Evolutionary conservation across 192 early-diverging fungal species (phyloP).

Genomic region (Hyaloraphidium curvatum): DNA sequence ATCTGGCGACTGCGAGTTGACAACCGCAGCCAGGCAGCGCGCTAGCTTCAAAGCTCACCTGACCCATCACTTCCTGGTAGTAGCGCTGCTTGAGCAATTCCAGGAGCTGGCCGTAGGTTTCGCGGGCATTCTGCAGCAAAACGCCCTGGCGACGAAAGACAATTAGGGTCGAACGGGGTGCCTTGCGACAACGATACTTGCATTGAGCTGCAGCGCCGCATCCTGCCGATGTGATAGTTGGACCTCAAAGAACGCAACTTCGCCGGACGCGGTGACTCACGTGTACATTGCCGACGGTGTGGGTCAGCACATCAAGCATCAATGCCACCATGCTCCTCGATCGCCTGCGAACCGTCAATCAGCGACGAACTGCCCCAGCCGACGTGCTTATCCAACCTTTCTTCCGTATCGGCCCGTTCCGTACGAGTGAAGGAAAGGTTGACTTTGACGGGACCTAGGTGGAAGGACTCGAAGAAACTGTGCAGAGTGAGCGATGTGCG

Average conservation of each 20-base stretch:
- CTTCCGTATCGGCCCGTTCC: constrained; percentile 41
- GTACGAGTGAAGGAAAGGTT: constrained; percentile 92
- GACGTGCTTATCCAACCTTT: constrained; percentile 15
- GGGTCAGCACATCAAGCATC: constrained; percentile 70
- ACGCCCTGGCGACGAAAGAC: constrained; percentile 21
- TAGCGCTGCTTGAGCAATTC: constrained; percentile 75
- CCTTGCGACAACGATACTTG: not conserved
- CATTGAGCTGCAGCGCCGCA: constrained; percentile 76
- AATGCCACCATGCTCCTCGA: constrained; percentile 27
- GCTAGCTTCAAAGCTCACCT: constrained; percentile 15
- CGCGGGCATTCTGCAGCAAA: constrained; percentile 69
- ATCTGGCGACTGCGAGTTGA: constrained; percentile 27
- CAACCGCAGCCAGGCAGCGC: not conserved
- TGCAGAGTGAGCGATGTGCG: not conserved
- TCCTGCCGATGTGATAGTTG: constrained; percentile 21
- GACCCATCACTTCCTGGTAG: constrained; percentile 72
- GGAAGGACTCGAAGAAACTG: constrained; percentile 79
- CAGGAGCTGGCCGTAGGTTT: constrained; percentile 47
- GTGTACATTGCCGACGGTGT: constrained; percentile 95
- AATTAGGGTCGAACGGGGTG: no score
- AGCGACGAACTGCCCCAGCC: not conserved
- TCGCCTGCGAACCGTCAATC: not conserved
- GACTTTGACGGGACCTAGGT: constrained; percentile 83
- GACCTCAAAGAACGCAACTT: not conserved
- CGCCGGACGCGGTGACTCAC: no score